These are phyloP conservation scores for Cyclotella cryptica DNA, from an alignment of 108 stramenopile species.

Conservation along the genomic window DNA sequence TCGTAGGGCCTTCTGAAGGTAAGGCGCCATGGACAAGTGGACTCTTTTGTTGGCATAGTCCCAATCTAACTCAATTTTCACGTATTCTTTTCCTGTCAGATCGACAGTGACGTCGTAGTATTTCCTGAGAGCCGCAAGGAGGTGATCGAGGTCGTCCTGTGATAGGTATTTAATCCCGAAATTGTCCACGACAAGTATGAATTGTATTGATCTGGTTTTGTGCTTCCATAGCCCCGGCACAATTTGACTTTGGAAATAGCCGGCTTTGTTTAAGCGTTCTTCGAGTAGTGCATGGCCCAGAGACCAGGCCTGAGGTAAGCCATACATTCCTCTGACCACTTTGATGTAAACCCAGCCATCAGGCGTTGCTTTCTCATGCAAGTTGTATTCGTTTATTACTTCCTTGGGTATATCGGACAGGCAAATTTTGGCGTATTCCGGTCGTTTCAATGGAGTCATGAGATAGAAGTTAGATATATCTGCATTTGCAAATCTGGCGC, in stretches of 20 bases:
- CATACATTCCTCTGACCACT: background rate
- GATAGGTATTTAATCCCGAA: conserved; percentile 33
- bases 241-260: conserved; percentile 12
- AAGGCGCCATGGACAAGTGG: conserved; percentile 7
- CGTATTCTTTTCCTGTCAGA: conserved; percentile 33
- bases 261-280: conserved; percentile 4
- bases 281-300: background rate
- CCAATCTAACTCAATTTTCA: conserved; percentile 25
- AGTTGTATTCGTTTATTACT: conserved; percentile 49
- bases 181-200: conserved; percentile 64
- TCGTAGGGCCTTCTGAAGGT: conserved; percentile 5
- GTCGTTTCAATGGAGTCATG: conserved; percentile 31
- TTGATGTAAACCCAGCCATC: conserved; percentile 7
- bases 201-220: conserved; percentile 29
- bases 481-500: conserved; percentile 38
- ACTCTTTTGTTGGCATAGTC: conserved; percentile 8
- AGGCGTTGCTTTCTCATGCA: conserved; percentile 16
- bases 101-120: conserved; percentile 58
- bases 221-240: conserved; percentile 31
- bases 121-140: conserved; percentile 35
- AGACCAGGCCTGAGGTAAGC: too few species aligned
- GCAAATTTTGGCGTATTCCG: conserved; percentile 55
- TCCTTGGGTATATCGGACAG: conserved; percentile 43
- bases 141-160: conserved; percentile 45
- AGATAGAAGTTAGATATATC: conserved; percentile 20